These are phyloP conservation scores for Brassica napus DNA, from an alignment of 345 rosid species.

Conservation along the genomic window Da-Ae NC_063439.1:7785001-7785500, in stretches of 20 bases:
- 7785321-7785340: too few relatives aligned
- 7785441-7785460: slow-evolving; percentile 67
- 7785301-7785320: too few relatives aligned
- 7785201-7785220: too few relatives aligned
- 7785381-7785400: slow-evolving; percentile 67
- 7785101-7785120: slow-evolving; percentile 40
- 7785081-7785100: slow-evolving; percentile 70
- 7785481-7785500: slow-evolving; percentile 63
- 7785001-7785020: slow-evolving; percentile 38
- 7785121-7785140: too few relatives aligned
- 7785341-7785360: not conserved
- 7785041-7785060: slow-evolving; percentile 38
- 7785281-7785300: too few relatives aligned
- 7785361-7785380: slow-evolving; percentile 45
- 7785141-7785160: too few relatives aligned
- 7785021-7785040: slow-evolving; percentile 36
- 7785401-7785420: slow-evolving; percentile 50
- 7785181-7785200: too few relatives aligned
- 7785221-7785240: too few relatives aligned
- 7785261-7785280: too few relatives aligned
- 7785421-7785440: slow-evolving; percentile 60
- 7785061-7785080: slow-evolving; percentile 67
- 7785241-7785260: too few relatives aligned
- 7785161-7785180: too few relatives aligned
- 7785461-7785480: slow-evolving; percentile 50